Conservation (phyloP, 495 filamentous ascomycete genomes). For the Aspergillus bridgeri region DNA sequence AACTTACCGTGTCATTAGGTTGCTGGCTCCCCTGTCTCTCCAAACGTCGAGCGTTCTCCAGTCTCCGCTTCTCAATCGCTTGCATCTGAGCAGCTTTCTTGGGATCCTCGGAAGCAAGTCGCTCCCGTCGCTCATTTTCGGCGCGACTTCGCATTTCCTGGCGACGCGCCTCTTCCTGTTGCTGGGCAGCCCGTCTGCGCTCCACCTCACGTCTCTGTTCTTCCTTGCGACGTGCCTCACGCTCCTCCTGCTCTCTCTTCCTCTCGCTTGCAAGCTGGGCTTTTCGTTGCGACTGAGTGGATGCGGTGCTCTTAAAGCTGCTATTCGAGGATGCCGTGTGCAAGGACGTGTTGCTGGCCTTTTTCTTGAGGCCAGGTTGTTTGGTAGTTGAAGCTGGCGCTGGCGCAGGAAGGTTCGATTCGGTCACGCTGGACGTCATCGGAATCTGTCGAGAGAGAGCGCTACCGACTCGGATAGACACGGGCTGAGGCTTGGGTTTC, state of each 20-base stretch:
- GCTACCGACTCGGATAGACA: conserved; percentile 72
- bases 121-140: conserved; percentile 47
- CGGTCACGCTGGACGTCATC: conserved; percentile 58
- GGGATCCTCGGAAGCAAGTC: conserved; percentile 48
- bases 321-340: conserved; percentile 60
- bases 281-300: conserved; percentile 54
- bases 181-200: conserved; percentile 62
- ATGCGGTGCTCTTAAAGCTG: conserved; percentile 67
- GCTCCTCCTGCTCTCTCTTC: conserved; percentile 76
- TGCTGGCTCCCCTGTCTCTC: conserved; percentile 52
- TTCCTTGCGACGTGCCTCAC: conserved; percentile 70
- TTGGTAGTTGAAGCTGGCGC: conserved; percentile 45
- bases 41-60: conserved; percentile 61
- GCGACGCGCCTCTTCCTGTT: conserved; percentile 47
- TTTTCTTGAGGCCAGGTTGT: conserved; percentile 50
- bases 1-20: not conserved
- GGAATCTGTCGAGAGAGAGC: conserved; percentile 67
- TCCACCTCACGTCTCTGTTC: conserved; percentile 76
- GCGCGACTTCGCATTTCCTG: conserved; percentile 47
- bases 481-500: conserved; percentile 71
- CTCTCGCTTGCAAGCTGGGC: conserved; percentile 65
- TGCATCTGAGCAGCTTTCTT: conserved; percentile 68
- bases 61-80: conserved; percentile 60
- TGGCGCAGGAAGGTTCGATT: conserved; percentile 50
- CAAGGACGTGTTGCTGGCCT: conserved; percentile 66